Evolutionary conservation across 768 basidiomycete species (phyloP).

Genomic region (Jaapia argillacea): DNA sequence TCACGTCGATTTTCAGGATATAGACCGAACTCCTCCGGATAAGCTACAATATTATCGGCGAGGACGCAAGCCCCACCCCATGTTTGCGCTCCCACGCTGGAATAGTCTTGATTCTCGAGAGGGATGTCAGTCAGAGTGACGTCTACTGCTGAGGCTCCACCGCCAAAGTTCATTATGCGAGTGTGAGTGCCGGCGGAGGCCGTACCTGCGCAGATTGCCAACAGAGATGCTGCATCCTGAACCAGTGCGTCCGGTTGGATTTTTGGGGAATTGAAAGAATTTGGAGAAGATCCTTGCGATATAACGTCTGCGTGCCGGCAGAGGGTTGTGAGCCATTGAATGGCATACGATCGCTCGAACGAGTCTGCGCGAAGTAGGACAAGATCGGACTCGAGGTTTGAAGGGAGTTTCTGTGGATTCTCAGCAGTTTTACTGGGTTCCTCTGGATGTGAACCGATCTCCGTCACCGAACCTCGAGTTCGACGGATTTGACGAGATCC

Average conservation of each 20-base stretch:
- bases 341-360: conserved; percentile 61
- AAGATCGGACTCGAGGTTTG: too few species aligned
- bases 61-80: conserved; percentile 84
- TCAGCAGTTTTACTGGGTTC: conserved; percentile 1
- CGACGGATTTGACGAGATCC: conserved; percentile 37
- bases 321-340: conserved; percentile 68
- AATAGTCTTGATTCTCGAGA: conserved; percentile 57
- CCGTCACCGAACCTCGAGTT: conserved; percentile 2
- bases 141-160: conserved; percentile 17
- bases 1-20: not conserved
- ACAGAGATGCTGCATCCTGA: conserved; percentile 45
- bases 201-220: conserved; percentile 56
- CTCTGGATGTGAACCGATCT: not conserved
- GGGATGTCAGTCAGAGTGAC: conserved; percentile 58
- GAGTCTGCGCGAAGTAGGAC: conserved; percentile 44
- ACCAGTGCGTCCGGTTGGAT: conserved; percentile 27
- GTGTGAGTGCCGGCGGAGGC: conserved; percentile 49
- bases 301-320: not conserved
- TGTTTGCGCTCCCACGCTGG: conserved; percentile 76
- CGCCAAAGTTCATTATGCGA: conserved; percentile 40
- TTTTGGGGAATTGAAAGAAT: not conserved
- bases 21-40: conserved; percentile 43
- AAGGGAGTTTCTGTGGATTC: too few species aligned
- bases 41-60: conserved; percentile 57
- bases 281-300: not conserved